Evolutionary conservation across 306 rosid genomes (phyloP).

Genomic region (Lagenaria siceraria): DNA sequence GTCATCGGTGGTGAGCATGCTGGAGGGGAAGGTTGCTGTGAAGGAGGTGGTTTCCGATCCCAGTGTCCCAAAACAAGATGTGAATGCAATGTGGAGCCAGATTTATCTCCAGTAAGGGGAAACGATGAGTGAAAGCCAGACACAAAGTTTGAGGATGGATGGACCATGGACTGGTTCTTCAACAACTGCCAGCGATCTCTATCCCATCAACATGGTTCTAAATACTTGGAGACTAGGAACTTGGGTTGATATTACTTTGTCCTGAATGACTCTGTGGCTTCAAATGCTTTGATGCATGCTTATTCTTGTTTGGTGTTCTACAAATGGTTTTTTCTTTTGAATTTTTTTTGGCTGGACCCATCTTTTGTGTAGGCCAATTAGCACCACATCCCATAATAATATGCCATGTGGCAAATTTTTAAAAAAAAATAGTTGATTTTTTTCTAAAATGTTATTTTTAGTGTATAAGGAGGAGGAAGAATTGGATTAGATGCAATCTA

Average conservation of each 20-base stretch:
- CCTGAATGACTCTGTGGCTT: neutral
- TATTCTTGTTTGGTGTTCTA: neutral
- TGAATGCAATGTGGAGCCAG: constrained; percentile 4
- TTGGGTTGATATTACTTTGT: neutral
- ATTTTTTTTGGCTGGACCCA: too few species aligned
- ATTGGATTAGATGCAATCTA: too few species aligned
- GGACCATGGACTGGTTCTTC: constrained; percentile 4
- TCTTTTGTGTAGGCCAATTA: too few species aligned
- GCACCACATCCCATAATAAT: too few species aligned
- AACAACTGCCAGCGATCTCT: neutral
- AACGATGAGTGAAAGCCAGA: neutral
- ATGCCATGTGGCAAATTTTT: too few species aligned
- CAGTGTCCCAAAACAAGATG: neutral
- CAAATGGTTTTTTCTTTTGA: too few species aligned
- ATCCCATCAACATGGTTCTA: constrained; percentile 4
- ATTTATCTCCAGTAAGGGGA: neutral
- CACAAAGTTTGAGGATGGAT: neutral
- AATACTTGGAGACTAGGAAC: neutral
- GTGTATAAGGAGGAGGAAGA: too few species aligned
- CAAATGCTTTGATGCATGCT: neutral
- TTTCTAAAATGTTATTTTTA: too few species aligned
- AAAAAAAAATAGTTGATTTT: too few species aligned
- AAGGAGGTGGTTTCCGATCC: constrained; percentile 9
- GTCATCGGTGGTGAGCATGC: constrained; percentile 24
- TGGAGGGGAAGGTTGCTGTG: constrained; percentile 16